phyloP scores from a whole-genome alignment of 495 filamentous ascomycete species.

The Amniculicola lignicola region DNA sequence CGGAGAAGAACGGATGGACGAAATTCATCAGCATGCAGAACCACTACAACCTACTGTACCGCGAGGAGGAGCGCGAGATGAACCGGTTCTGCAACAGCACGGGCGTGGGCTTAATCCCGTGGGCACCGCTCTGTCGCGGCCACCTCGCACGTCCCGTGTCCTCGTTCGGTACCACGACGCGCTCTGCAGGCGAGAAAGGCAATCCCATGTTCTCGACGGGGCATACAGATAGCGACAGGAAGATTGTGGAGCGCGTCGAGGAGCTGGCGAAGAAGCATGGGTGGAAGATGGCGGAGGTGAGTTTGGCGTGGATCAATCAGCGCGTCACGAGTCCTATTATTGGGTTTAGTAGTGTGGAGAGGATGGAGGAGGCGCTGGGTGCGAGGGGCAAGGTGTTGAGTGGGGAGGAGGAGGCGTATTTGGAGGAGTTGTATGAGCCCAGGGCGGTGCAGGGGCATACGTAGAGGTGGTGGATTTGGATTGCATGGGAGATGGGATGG shows the following conservation, averaged over 20 bases:
- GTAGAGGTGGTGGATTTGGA: slow-evolving; percentile 6
- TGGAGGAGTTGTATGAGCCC: slow-evolving; percentile 36
- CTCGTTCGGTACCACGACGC: slow-evolving; percentile 31
- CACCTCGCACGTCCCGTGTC: slow-evolving; percentile 39
- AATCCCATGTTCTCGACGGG: slow-evolving; percentile 6
- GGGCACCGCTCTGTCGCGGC: slow-evolving; percentile 42
- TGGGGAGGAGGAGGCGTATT: slow-evolving; percentile 36
- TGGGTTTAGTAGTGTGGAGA: slow-evolving; percentile 37
- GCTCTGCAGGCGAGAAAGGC: slow-evolving; percentile 34
- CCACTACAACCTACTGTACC: slow-evolving; percentile 43
- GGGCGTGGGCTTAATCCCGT: slow-evolving; percentile 43
- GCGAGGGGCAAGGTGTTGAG: slow-evolving; percentile 33
- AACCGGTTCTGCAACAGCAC: slow-evolving; percentile 42
- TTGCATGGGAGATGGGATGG: no score
- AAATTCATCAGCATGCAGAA: slow-evolving; percentile 47
- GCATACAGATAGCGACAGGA: slow-evolving; percentile 33
- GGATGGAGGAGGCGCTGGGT: slow-evolving; percentile 37
- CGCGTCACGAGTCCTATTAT: slow-evolving; percentile 40
- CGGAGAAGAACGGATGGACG: slow-evolving; percentile 45
- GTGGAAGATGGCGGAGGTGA: slow-evolving; percentile 42
- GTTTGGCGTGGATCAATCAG: slow-evolving; percentile 43
- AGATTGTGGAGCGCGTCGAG: slow-evolving; percentile 41
- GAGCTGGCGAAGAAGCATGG: slow-evolving; percentile 43
- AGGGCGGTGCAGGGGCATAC: slow-evolving; percentile 27
- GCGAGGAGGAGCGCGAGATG: slow-evolving; percentile 46